These are phyloP conservation scores for Starmerella roubikii DNA, from an alignment of 805 yeast species.

Conservation along the genomic window DNA sequence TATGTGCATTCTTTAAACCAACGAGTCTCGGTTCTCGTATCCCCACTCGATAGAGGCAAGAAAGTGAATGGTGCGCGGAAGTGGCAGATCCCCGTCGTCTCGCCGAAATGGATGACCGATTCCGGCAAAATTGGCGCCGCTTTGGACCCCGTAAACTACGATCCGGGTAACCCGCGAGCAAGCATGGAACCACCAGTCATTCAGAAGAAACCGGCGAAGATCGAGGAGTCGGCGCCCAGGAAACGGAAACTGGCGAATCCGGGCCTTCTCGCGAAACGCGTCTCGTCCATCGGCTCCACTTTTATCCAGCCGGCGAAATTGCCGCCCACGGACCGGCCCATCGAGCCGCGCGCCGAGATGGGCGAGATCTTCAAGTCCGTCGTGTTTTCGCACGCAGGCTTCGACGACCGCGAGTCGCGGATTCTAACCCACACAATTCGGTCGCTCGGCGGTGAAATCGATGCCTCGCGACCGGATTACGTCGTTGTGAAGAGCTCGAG, in stretches of 20 bases:
- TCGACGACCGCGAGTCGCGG: slow-evolving; percentile 27
- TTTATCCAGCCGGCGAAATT: slow-evolving; percentile 1
- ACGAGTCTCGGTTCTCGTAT: slow-evolving; percentile 23
- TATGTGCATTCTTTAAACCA: slow-evolving; percentile 22
- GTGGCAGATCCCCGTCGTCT: slow-evolving; percentile 31
- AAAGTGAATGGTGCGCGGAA: slow-evolving; percentile 29
- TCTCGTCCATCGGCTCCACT: slow-evolving; percentile 1
- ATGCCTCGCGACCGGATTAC: slow-evolving; percentile 7
- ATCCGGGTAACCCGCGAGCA: slow-evolving; percentile 7
- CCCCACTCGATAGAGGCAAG: slow-evolving; percentile 23
- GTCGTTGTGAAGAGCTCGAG: slow-evolving; percentile 21
- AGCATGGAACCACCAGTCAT: slow-evolving; percentile 6
- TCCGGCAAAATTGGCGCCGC: slow-evolving; percentile 32
- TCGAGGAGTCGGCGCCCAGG: background rate
- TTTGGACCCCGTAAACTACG: slow-evolving; percentile 28
- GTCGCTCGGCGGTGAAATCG: slow-evolving; percentile 33
- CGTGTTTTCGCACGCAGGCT: slow-evolving; percentile 34
- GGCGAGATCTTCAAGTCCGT: slow-evolving; percentile 31
- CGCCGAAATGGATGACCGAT: slow-evolving; percentile 34
- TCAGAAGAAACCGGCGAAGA: background rate
- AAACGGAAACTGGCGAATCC: slow-evolving; percentile 3
- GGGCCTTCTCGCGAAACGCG: slow-evolving; percentile 3
- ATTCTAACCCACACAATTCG: slow-evolving; percentile 33
- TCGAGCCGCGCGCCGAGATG: background rate
- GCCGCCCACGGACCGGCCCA: background rate